A percentile compares a stretch with the other conserved stretches of the same genome.
phyloP scores from a whole-genome alignment of 2,329 filamentous ascomycete genomes.

The Penicillium sumatraense region DNA sequence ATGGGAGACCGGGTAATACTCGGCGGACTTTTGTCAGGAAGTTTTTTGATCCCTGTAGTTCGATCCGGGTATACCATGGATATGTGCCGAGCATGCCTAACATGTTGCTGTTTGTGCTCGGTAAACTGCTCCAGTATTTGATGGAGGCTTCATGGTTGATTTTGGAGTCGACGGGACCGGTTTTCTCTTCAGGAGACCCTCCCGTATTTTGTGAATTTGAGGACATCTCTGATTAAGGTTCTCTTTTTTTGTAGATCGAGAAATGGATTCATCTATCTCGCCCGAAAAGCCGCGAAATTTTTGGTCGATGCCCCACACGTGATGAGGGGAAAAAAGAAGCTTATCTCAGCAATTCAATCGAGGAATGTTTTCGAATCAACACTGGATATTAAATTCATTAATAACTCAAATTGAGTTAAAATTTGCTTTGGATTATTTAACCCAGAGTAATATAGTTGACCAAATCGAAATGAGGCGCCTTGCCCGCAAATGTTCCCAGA shows the following conservation, averaged over 20 bases:
- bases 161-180: constrained; percentile 19
- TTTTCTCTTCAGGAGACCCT: background rate
- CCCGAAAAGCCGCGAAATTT: background rate
- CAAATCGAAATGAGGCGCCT: background rate
- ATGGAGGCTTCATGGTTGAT: constrained; percentile 44
- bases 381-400: background rate
- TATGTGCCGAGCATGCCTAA: constrained; percentile 76
- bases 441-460: background rate
- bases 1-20: constrained; percentile 22
- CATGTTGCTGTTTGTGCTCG: constrained; percentile 49
- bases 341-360: background rate
- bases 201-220: background rate
- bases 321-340: background rate
- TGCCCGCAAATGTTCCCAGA: background rate
- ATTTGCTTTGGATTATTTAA: background rate
- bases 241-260: background rate
- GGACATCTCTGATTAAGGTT: constrained; percentile 4
- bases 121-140: constrained; percentile 46
- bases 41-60: constrained; percentile 70
- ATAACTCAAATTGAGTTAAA: background rate
- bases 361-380: background rate
- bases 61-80: constrained; percentile 69
- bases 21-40: constrained; percentile 70
- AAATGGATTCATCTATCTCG: background rate
- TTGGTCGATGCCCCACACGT: background rate